Base-by-base conservation (phyloP, 805 yeast genomes). In the Nakazawaea sp. region DNA sequence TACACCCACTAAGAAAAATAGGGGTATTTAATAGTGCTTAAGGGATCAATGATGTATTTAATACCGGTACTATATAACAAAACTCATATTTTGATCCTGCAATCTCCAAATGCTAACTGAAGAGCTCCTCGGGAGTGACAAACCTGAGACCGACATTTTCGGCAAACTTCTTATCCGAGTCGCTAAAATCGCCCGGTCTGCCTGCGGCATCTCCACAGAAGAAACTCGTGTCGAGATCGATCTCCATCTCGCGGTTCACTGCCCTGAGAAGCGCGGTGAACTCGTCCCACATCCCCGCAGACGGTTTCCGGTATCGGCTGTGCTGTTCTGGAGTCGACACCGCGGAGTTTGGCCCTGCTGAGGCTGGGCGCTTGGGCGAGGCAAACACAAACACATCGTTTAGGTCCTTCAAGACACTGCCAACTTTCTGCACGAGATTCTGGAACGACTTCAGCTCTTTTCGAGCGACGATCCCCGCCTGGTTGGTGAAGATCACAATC, bases 151-250 rank as follows among this genome's bases (percentile, higher is more conserved):
- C 74, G 1, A 71, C 50, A 15, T 62, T 66, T 30, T 63, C 45
- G 0, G 97, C 96, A 65, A 89, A 89, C 38, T 43, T 52, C 44
- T 53, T 56, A 55, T 90, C 98, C 33, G 83, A 73, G 47, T 84
- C 88, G 65, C 92, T 84, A 52, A 81, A 83, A 56, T 90, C 97
- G 0, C 51, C 56, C 2, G 53, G 50, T 36, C 97, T 65, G 1
- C 97, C 98, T 5, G 96, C 97, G 0, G 97, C 97, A 61, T 90
- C 98, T 5, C 98, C 98, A n/a, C 88, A 89, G 55, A 61, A 92
- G 37, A 78, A 64, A 35, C 85, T 72, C 8, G 56, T 45, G 0
- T 52, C 58, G 33, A 52, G 34, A 47, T 76, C 78, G 2, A 78
- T 46, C 7, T 41, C 40, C 3, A 49, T 49, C 0, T 45, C 43